Percentiles rank a stretch among this genome's conserved stretches.
Evolutionary conservation across 2,329 filamentous ascomycete species (phyloP).

Genomic region (Aureobasidium sp.): DNA sequence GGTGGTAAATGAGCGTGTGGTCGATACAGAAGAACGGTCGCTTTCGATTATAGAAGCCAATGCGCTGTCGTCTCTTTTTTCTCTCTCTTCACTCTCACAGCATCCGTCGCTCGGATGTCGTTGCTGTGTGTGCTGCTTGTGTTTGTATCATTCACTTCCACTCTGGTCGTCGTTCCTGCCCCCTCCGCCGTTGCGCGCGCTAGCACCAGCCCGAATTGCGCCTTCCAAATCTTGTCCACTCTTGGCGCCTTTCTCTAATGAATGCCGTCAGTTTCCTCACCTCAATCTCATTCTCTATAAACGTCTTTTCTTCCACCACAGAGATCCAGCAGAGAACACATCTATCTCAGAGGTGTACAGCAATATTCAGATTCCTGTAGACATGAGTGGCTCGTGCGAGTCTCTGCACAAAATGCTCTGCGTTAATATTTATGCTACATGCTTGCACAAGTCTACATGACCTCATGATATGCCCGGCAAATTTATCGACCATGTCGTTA

Average conservation of each 20-base stretch:
- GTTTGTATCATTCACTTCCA: conserved; percentile 1
- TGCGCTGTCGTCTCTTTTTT: conserved; percentile 9
- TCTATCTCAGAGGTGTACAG: not conserved
- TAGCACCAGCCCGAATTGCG: conserved; percentile 1
- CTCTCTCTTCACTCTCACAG: not conserved
- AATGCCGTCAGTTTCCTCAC: not conserved
- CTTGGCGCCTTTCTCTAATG: not conserved
- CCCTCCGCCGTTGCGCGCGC: conserved; percentile 12
- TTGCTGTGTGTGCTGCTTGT: conserved; percentile 6
- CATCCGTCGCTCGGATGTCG: not conserved
- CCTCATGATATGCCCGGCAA: not conserved
- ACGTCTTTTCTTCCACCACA: not conserved
- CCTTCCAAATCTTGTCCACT: conserved; percentile 3
- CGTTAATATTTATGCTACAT: not conserved
- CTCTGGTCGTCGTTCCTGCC: conserved; percentile 6
- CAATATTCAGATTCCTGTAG: not conserved
- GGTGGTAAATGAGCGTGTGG: conserved; percentile 18
- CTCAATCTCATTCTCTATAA: not conserved
- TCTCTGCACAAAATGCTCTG: not conserved
- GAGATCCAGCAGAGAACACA: not conserved
- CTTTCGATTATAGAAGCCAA: conserved; percentile 16
- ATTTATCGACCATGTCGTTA: conserved; percentile 3
- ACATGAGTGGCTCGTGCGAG: not conserved
- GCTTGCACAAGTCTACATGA: not conserved
- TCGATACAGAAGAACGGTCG: conserved; percentile 18